Conservation (phyloP, 2,329 filamentous ascomycete species). For the Curvularia hawaiiensis region DNA sequence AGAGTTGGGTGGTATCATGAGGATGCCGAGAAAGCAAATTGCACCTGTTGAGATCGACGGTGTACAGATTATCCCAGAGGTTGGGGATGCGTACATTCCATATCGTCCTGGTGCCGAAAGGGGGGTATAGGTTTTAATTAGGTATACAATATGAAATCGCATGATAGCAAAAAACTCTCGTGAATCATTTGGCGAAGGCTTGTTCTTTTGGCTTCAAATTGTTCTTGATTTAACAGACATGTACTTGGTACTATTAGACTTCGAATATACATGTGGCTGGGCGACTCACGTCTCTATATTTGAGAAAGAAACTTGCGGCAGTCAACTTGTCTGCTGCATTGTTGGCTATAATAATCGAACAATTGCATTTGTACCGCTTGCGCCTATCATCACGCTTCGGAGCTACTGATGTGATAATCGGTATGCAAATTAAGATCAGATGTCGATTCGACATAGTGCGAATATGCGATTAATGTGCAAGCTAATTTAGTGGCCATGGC, state of each 20-base stretch:
- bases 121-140: not conserved
- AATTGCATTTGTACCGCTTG: not conserved
- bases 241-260: not conserved
- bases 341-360: not conserved
- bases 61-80: constrained; percentile 13
- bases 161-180: not conserved
- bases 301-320: not conserved
- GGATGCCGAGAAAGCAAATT: constrained; percentile 25
- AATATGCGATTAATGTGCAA: not conserved
- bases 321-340: not conserved
- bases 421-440: not conserved
- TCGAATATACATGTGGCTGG: not conserved
- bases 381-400: not conserved
- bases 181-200: not conserved
- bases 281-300: not conserved
- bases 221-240: not conserved
- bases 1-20: constrained; percentile 23
- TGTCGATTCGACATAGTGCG: not conserved
- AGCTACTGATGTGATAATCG: not conserved
- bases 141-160: too few species aligned
- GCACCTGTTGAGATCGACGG: constrained; percentile 28
- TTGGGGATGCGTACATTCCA: constrained; percentile 22
- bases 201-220: not conserved
- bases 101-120: constrained; percentile 13
- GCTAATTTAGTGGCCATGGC: too few species aligned